Conservation (phyloP, 306 rosid species). For the Trichosanthes truncata region DNA sequence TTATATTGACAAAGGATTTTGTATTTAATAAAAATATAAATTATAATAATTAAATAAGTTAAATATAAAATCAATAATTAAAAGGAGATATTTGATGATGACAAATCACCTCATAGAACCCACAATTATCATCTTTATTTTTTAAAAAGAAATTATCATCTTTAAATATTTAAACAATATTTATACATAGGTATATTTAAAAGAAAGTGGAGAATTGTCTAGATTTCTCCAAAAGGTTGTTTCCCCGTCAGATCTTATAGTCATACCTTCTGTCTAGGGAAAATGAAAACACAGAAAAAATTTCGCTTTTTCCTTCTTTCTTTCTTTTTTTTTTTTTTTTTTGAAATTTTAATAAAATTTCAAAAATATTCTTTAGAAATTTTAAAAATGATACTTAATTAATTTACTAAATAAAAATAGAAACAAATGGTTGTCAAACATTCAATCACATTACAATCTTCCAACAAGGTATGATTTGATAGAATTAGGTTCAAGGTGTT, state of each 20-base stretch:
- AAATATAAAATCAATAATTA: not conserved
- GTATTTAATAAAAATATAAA: too few relatives aligned
- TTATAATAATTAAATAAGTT: too few relatives aligned
- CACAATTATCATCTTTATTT: not conserved
- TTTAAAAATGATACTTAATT: not conserved
- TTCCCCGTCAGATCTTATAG: not conserved
- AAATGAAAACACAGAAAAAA: not conserved
- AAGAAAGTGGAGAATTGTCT: not conserved
- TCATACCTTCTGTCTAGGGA: not conserved
- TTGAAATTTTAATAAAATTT: not conserved
- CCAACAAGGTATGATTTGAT: not conserved
- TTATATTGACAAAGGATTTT: too few relatives aligned
- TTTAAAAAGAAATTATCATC: too few relatives aligned
- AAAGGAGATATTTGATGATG: not conserved
- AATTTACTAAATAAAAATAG: not conserved
- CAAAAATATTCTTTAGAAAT: not conserved
- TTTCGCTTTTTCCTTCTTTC: too few relatives aligned
- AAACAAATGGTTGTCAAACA: not conserved
- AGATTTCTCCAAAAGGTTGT: not conserved
- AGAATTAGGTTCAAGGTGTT: not conserved
- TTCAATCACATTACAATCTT: not conserved
- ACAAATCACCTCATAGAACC: not conserved
- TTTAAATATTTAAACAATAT: too few relatives aligned
- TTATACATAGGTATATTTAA: not conserved
- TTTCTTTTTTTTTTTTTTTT: not conserved